Evolutionary conservation across 1,284 basidiomycete species (phyloP), one percentile per base, ranked within the genome.

Genomic region (Testicularia cyperi): DNA sequence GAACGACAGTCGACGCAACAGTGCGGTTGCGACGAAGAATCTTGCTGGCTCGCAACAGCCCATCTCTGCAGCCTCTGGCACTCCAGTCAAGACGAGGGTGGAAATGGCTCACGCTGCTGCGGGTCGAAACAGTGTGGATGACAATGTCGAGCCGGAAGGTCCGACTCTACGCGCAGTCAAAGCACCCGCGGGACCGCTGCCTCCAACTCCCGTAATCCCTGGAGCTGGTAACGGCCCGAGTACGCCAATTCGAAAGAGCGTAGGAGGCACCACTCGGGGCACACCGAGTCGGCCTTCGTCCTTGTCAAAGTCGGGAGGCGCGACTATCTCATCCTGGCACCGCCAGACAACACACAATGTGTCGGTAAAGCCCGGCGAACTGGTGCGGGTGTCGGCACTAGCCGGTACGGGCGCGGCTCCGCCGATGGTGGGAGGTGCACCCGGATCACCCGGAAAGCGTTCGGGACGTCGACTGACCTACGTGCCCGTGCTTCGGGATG

Each of bases 381-480:
- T 57, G n/a, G 49, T 70, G 18, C 60, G 56, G 18, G 49, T 70
- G 35, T 48, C 64, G 34, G 64, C 53, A 10, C 48, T 60, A 19
- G n/a, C 61, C 10, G 52, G 47, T 10, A 58, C 54, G 18, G n/a
- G n/a, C n/a, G 44, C 48, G n/a, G 52, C 58, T 10, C 68, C 68
- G 8, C 56, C 65, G 13, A 55, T 63, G 44, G 40, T 65, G 10
- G 65, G 65, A 35, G 66, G 65, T 13, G 65, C 68, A 8, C 67
- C 65, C 7, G 68, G 61, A 7, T 68, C 65, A 4, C 65, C 65
- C 10, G 68, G 68, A 21, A 70, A 68, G 20, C 47, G 68, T 28
- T 58, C 56, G 21, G 57, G 65, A 25, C 44, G 46, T 33, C 42
- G 41, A 27, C 45, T 58, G 22, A 54, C 38, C 33, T 74, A 73